Evolutionary conservation across 2,329 filamentous ascomycete species (phyloP).

Genomic region (Paracorniculantispora psalliotae): DNA sequence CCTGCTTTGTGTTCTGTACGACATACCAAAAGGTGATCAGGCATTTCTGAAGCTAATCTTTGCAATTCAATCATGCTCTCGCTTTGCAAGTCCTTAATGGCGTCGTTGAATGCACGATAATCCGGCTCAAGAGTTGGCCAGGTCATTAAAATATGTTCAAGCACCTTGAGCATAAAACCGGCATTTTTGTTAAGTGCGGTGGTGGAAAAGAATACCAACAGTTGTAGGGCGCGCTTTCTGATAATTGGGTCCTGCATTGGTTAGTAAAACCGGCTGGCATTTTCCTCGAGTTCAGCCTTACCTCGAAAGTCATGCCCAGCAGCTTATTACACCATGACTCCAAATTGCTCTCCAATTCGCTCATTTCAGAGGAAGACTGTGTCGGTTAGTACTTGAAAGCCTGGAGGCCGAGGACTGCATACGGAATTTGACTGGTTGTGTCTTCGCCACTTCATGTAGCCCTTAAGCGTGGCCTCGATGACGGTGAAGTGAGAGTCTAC

Average conservation of each 20-base stretch:
- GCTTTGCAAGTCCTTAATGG: conserved; percentile 81
- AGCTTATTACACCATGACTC: conserved; percentile 69
- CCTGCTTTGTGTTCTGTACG: neutral
- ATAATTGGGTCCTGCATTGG: conserved; percentile 66
- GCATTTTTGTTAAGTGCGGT: conserved; percentile 72
- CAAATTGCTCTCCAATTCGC: conserved; percentile 56
- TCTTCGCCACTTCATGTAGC: conserved; percentile 73
- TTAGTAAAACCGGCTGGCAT: conserved; percentile 17
- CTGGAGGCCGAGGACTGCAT: conserved; percentile 14
- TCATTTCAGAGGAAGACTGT: conserved; percentile 44
- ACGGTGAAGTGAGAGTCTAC: conserved; percentile 88
- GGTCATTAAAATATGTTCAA: conserved; percentile 86
- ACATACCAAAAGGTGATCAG: conserved; percentile 75
- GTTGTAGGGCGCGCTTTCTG: conserved; percentile 72
- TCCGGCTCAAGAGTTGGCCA: conserved; percentile 69
- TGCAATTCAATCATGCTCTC: conserved; percentile 85
- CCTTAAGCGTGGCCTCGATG: conserved; percentile 82
- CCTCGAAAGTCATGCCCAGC: conserved; percentile 66
- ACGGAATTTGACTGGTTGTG: conserved; percentile 27
- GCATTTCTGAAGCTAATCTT: conserved; percentile 82
- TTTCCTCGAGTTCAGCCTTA: conserved; percentile 20
- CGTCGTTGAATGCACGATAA: conserved; percentile 72
- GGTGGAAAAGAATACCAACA: conserved; percentile 80
- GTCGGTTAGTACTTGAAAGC: neutral
- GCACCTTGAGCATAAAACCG: conserved; percentile 78